Percentiles rank a stretch among this genome's conserved stretches.
These are phyloP conservation scores for Daedaleopsis sinensis DNA, from an alignment of 768 basidiomycete genomes.

Conservation along the genomic window DNA sequence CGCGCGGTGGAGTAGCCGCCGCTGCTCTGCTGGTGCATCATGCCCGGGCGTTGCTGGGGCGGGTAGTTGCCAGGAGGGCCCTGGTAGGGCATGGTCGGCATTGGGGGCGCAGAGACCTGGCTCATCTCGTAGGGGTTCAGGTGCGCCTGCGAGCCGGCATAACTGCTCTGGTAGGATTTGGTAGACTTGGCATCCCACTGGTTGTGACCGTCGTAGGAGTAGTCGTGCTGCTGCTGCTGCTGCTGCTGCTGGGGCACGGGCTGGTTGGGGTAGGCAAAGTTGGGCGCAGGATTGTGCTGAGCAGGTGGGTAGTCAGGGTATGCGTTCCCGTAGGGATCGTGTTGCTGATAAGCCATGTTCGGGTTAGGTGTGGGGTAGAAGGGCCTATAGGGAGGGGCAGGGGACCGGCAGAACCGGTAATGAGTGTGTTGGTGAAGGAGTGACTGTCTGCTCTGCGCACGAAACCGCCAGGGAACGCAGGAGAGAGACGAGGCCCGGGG, in stretches of 20 bases:
- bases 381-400: slow-evolving; percentile 1
- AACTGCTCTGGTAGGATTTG: slow-evolving; percentile 67
- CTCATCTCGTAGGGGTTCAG: slow-evolving; percentile 63
- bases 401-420: slow-evolving; percentile 6
- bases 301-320: slow-evolving; percentile 24
- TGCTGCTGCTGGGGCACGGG: slow-evolving; percentile 15
- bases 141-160: slow-evolving; percentile 72
- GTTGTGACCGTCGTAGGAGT: slow-evolving; percentile 23
- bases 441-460: slow-evolving; percentile 21
- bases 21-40: slow-evolving; percentile 41
- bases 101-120: slow-evolving; percentile 51
- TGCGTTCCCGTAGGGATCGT: slow-evolving; percentile 30
- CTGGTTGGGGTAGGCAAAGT: slow-evolving; percentile 22
- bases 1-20: slow-evolving; percentile 69
- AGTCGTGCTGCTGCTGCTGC: slow-evolving; percentile 23
- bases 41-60: slow-evolving; percentile 53
- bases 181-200: slow-evolving; percentile 53
- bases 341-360: slow-evolving; percentile 33
- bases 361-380: background rate
- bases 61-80: slow-evolving; percentile 55
- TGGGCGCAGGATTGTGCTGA: slow-evolving; percentile 15
- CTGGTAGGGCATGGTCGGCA: slow-evolving; percentile 56
- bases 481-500: slow-evolving; percentile 19
- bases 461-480: slow-evolving; percentile 23
- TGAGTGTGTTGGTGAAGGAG: slow-evolving; percentile 14